These are phyloP conservation scores for Talaromyces islandicus DNA, from an alignment of 2,329 filamentous ascomycete species.

Conservation along the genomic window DNA sequence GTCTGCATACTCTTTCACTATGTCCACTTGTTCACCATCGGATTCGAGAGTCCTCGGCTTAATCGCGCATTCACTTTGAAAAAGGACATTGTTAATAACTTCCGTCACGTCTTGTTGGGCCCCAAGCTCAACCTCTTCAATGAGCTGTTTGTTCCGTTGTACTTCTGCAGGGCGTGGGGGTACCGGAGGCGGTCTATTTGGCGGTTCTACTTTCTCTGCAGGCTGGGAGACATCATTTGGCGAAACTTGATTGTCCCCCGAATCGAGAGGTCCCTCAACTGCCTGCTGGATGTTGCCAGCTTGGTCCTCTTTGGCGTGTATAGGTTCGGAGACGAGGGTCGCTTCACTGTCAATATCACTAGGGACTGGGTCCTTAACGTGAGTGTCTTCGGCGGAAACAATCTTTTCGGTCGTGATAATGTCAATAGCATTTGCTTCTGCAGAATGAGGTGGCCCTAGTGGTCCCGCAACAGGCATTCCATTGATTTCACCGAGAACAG, in stretches of 20 bases:
- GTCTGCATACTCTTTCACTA: conserved; percentile 58
- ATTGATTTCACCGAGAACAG: conserved; percentile 36
- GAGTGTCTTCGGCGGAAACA: conserved; percentile 14
- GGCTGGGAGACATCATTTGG: conserved; percentile 9
- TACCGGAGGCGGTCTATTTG: conserved; percentile 51
- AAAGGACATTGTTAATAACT: conserved; percentile 87
- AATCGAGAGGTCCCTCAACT: not conserved
- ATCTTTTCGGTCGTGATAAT: conserved; percentile 4
- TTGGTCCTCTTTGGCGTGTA: conserved; percentile 36
- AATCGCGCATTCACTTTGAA: conserved; percentile 85
- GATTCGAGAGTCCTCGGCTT: conserved; percentile 60
- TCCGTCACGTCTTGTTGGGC: conserved; percentile 94
- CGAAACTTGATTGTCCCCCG: not conserved
- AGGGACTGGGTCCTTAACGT: conserved; percentile 19
- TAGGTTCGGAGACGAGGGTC: conserved; percentile 30
- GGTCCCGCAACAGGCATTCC: conserved; percentile 43
- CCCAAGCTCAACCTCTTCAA: conserved; percentile 51
- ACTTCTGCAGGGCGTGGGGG: conserved; percentile 46
- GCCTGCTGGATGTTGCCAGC: conserved; percentile 10
- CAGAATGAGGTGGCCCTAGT: conserved; percentile 31
- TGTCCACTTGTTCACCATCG: conserved; percentile 72
- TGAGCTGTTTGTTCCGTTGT: conserved; percentile 29
- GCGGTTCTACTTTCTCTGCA: conserved; percentile 21
- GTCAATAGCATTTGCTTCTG: conserved; percentile 13
- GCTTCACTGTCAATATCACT: conserved; percentile 27